phyloP scores from a whole-genome alignment of 176 grass and related monocot genomes.

The Aegilops sharonensis region DNA sequence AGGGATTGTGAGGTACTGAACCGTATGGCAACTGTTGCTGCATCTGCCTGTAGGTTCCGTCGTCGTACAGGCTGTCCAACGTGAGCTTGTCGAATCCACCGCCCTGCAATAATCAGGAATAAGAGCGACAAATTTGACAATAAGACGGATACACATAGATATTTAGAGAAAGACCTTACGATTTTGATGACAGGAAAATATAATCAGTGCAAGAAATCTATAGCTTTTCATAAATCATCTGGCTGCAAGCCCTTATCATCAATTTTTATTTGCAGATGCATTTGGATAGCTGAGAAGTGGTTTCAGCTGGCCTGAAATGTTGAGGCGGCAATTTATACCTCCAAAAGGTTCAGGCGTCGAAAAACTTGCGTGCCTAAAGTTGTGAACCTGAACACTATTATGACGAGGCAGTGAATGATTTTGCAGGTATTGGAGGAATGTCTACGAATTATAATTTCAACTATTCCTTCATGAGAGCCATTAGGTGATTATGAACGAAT shows the following conservation, averaged over 20 bases:
- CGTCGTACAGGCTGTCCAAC: slow-evolving; percentile 68
- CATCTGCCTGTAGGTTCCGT: slow-evolving; percentile 71
- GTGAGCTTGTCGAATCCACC: slow-evolving; percentile 79
- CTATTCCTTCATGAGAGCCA: not conserved
- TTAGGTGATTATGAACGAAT: not conserved
- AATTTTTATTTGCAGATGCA: not conserved
- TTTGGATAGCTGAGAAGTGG: not conserved
- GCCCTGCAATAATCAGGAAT: slow-evolving; percentile 43
- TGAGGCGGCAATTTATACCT: not conserved
- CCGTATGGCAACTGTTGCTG: slow-evolving; percentile 67
- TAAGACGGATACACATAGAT: not conserved
- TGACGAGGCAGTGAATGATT: not conserved
- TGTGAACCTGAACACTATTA: not conserved
- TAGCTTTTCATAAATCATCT: not conserved
- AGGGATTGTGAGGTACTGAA: slow-evolving; percentile 65
- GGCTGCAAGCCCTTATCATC: not conserved
- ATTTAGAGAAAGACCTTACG: not conserved
- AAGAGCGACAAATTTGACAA: not conserved
- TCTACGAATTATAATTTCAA: not conserved
- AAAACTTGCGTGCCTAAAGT: not conserved
- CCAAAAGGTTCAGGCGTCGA: not conserved
- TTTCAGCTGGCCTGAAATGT: not conserved
- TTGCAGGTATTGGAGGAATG: not conserved
- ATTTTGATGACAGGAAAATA: not conserved
- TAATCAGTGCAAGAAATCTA: not conserved